These are phyloP conservation scores for Dichotomocladium elegans DNA, from an alignment of 371 early-diverging fungal species.

Conservation along the genomic window DNA sequence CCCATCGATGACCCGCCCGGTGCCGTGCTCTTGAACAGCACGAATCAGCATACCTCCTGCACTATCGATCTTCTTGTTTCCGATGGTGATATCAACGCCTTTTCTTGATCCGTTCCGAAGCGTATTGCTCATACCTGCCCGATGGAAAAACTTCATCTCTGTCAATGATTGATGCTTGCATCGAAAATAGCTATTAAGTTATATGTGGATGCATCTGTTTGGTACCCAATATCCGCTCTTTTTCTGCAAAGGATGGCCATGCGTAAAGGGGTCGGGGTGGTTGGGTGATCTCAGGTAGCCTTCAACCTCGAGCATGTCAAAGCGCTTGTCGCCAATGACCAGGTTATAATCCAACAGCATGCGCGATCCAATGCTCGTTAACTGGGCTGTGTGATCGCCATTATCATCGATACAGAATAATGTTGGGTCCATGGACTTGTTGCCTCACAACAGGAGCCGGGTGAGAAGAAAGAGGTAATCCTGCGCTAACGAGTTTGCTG, in stretches of 20 bases:
- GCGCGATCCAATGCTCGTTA: background rate
- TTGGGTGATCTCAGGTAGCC: slow-evolving; percentile 16
- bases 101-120: slow-evolving; percentile 45
- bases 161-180: background rate
- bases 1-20: slow-evolving; percentile 33
- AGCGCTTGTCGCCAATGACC: slow-evolving; percentile 11
- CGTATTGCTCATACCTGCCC: slow-evolving; percentile 26
- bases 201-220: background rate
- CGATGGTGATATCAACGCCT: slow-evolving; percentile 43
- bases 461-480: no score
- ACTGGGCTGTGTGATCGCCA: no score
- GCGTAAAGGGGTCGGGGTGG: slow-evolving; percentile 20
- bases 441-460: no score
- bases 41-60: slow-evolving; percentile 47
- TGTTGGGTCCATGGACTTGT: no score
- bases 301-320: slow-evolving; percentile 21
- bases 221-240: slow-evolving; percentile 15
- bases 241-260: slow-evolving; percentile 20
- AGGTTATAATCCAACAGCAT: slow-evolving; percentile 8
- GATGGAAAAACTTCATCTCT: slow-evolving; percentile 27
- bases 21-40: slow-evolving; percentile 20
- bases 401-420: no score
- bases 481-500: no score
- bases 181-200: background rate
- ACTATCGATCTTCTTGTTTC: slow-evolving; percentile 14